phyloP scores from a whole-genome alignment of 331 rosid genomes.

The Phaseolus coccineus region DNA sequence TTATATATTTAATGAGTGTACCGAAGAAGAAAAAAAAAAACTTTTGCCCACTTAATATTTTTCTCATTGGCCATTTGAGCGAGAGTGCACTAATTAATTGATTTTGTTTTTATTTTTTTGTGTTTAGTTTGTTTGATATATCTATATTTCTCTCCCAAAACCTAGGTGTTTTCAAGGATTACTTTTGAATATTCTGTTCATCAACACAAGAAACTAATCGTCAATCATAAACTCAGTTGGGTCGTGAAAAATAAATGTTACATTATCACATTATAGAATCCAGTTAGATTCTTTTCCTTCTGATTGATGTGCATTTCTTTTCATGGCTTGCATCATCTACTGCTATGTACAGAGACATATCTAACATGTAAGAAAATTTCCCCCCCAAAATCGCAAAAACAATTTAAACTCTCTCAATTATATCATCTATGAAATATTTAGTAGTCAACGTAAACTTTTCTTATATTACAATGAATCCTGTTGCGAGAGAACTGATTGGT shows the following conservation, averaged over 20 bases:
- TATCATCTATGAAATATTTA: not conserved
- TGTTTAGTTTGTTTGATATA: constrained; percentile 16
- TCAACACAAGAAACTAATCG: constrained; percentile 45
- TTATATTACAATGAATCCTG: not conserved
- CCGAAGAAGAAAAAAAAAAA: not conserved
- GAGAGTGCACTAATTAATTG: constrained; percentile 3
- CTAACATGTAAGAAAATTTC: not conserved
- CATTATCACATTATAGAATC: not conserved
- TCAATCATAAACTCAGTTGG: constrained; percentile 41
- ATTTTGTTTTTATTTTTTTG: too few species aligned
- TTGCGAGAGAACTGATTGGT: too few species aligned
- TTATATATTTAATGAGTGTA: constrained; percentile 14
- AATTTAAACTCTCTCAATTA: constrained; percentile 2
- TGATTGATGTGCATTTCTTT: constrained; percentile 24
- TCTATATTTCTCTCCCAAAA: not conserved
- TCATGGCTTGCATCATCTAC: constrained; percentile 14
- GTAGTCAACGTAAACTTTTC: too few species aligned
- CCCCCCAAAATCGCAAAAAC: not conserved
- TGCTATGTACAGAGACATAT: constrained; percentile 11
- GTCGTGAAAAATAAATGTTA: constrained; percentile 46
- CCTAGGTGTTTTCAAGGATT: not conserved
- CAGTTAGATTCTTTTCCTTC: constrained; percentile 38
- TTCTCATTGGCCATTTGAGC: constrained; percentile 33
- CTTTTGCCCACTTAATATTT: not conserved
- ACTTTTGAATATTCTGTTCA: constrained; percentile 52